phyloP scores from a whole-genome alignment of 2,329 filamentous ascomycete species.

The Harringtonia lauricola region DNA sequence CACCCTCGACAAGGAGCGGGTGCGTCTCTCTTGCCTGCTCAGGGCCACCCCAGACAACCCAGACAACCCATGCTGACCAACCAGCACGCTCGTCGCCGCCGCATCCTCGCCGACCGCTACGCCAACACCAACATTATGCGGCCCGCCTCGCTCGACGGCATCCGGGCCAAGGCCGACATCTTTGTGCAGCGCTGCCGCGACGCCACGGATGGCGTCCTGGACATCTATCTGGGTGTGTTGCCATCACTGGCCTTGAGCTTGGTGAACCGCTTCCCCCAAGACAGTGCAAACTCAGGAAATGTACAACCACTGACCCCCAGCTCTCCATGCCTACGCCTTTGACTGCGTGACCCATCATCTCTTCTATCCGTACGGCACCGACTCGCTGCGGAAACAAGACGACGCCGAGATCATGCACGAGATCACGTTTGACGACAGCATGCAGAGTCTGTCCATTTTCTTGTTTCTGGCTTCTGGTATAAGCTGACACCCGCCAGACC shows the following conservation, averaged over 20 bases:
- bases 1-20: conserved; percentile 41
- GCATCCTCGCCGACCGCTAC: conserved; percentile 55
- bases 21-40: conserved; percentile 12
- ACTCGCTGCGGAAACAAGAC: conserved; percentile 41
- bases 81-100: conserved; percentile 52
- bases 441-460: conserved; percentile 34
- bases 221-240: conserved; percentile 47
- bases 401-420: conserved; percentile 59
- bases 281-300: too few species aligned
- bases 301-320: conserved; percentile 9
- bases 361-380: conserved; percentile 54
- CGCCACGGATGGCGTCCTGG: conserved; percentile 33
- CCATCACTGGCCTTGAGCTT: neutral
- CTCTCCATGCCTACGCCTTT: conserved; percentile 55
- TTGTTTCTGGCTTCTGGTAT: conserved; percentile 2
- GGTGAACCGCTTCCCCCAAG: neutral
- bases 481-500: conserved; percentile 29
- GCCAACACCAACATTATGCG: conserved; percentile 57
- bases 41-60: neutral
- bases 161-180: conserved; percentile 41
- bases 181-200: conserved; percentile 43
- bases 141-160: conserved; percentile 40
- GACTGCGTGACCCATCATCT: conserved; percentile 60
- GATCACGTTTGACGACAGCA: conserved; percentile 54
- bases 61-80: neutral